Conservation (phyloP, 2,329 filamentous ascomycete genomes). For the Colletotrichum simmondsii region DNA sequence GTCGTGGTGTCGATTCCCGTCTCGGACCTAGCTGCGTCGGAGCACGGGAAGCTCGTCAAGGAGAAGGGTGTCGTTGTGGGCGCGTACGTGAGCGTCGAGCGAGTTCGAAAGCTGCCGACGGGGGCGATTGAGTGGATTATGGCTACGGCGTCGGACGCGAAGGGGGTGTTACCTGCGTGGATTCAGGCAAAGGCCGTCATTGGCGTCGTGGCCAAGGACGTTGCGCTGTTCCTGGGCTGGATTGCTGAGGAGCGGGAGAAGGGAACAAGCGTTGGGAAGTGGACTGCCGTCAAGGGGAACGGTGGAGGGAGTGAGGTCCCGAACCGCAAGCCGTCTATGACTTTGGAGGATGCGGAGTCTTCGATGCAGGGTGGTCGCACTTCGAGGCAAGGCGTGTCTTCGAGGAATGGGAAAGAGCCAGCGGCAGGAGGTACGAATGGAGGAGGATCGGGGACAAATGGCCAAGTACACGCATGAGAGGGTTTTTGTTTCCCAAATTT, state of each 20-base stretch:
- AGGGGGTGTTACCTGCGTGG: constrained; percentile 72
- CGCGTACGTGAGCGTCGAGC: constrained; percentile 74
- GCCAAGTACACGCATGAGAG: constrained; percentile 10
- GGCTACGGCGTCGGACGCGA: constrained; percentile 79
- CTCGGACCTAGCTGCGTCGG: constrained; percentile 49
- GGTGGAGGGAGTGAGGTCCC: constrained; percentile 9
- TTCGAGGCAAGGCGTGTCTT: constrained; percentile 24
- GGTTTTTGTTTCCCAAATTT: not conserved
- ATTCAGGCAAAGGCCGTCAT: constrained; percentile 74
- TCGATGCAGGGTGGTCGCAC: constrained; percentile 26
- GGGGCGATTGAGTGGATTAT: constrained; percentile 78
- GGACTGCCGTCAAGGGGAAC: constrained; percentile 30
- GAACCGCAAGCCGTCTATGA: constrained; percentile 6
- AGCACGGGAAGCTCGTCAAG: constrained; percentile 45
- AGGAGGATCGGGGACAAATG: constrained; percentile 14
- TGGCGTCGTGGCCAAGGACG: constrained; percentile 75
- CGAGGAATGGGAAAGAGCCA: constrained; percentile 16
- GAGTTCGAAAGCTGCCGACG: constrained; percentile 58
- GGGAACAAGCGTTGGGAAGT: constrained; percentile 33
- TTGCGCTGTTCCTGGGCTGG: constrained; percentile 75
- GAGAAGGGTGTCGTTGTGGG: constrained; percentile 65
- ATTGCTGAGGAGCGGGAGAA: constrained; percentile 56
- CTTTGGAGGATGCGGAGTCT: constrained; percentile 23
- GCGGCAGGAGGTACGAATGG: constrained; percentile 4
- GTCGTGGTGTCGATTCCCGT: constrained; percentile 68